A percentile compares a stretch with the other conserved stretches of the same genome.
These are phyloP conservation scores for Pharnaceum exiguum DNA, from an alignment of 148 eudicot genomes.

Conservation along the genomic window DNA sequence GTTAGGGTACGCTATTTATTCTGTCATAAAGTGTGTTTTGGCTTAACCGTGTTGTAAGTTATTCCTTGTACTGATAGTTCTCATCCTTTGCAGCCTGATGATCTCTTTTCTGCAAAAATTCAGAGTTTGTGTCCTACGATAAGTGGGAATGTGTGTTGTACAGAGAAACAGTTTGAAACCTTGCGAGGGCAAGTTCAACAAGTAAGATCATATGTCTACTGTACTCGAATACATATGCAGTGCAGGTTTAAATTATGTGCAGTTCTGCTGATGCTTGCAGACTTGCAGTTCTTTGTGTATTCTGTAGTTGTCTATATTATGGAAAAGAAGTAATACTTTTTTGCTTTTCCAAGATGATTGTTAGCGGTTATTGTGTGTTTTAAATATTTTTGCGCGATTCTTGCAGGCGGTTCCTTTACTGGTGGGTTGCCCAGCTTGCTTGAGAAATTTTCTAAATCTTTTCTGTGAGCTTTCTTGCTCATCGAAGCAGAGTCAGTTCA, in stretches of 20 bases:
- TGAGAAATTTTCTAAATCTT: conserved; percentile 69
- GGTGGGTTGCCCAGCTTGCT: conserved; percentile 74
- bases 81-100: conserved; percentile 52
- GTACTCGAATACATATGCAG: neutral
- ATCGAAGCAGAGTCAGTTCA: conserved; percentile 64
- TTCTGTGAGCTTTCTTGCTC: conserved; percentile 78
- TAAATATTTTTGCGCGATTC: conserved; percentile 9
- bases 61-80: neutral
- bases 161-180: conserved; percentile 59
- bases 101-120: conserved; percentile 56
- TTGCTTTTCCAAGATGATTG: neutral
- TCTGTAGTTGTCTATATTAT: neutral
- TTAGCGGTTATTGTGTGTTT: conserved; percentile 1
- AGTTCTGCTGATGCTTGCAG: neutral
- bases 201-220: conserved; percentile 26
- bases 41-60: neutral
- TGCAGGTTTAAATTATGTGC: neutral
- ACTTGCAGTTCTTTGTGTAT: conserved; percentile 5
- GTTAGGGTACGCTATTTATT: conserved; percentile 36
- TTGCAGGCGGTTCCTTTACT: conserved; percentile 61
- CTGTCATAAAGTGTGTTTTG: neutral
- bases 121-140: conserved; percentile 67
- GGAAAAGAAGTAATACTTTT: neutral
- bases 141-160: conserved; percentile 60
- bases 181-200: conserved; percentile 66